Evolutionary conservation across 345 rosid genomes (phyloP), one percentile per base, ranked within the genome.

Genomic region (Draba incana): DNA sequence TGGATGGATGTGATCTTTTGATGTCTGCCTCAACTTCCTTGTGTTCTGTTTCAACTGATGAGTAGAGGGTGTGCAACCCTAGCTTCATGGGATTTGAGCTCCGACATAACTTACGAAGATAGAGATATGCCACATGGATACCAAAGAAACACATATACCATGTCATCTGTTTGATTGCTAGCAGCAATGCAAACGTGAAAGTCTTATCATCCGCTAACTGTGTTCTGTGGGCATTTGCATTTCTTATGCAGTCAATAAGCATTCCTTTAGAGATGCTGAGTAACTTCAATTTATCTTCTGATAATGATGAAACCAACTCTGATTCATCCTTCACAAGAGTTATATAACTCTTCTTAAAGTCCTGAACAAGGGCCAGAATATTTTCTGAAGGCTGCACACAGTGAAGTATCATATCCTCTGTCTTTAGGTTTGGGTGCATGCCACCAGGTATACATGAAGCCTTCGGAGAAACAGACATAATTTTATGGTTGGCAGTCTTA

Each of bases 61-160:
- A 63, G 71, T 71, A 79, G 48, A 86, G 84, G 28, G 61, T 74
- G 49, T 78, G 71, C 52, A 84, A 70, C 78, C 83, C 82, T 47
- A 81, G 66, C 69, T 78, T 77, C 66, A 84, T 65, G 77, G 72
- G 56, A 70, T 27, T 61, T 42, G 77, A 70, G 72, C 81, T 78
- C 70, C 56, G 82, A 69, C 84, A 81, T 53, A 86, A 58, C 56
- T 78, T 84, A 5, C 70, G 78, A 16, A 81, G 58, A 66, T 74
- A 86, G 50, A 82, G 62, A 67, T 78, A 62, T 68, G 86, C 77
- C 72, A 76, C 70, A 62, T 69, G 79, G 69, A 80, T 81, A 37
- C 90, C 90, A 35, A 77, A 86, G 73, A 80, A 86, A 72, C 90
- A 86, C 57, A 78, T 50, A 79, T 82, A 81, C 85, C 86, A 86